Evolutionary conservation across 306 rosid species (phyloP).

Genomic region (Inga leiocalycina): DNA sequence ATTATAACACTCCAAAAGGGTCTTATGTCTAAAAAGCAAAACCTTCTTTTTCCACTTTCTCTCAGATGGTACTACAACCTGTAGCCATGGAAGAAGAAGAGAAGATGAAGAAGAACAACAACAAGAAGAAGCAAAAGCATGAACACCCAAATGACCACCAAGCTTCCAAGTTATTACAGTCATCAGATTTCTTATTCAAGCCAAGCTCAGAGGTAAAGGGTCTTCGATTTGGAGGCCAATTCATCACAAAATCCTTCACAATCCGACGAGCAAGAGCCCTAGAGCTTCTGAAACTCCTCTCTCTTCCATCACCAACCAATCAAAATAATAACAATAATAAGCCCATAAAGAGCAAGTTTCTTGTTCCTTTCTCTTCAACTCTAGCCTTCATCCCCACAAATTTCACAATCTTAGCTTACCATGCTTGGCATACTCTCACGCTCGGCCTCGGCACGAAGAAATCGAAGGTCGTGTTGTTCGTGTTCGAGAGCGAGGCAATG

Average conservation of each 20-base stretch:
- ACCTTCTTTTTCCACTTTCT: not conserved
- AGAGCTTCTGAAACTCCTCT: constrained; percentile 75
- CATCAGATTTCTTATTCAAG: constrained; percentile 87
- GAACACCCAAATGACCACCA: constrained; percentile 39
- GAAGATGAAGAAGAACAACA: constrained; percentile 71
- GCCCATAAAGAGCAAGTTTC: constrained; percentile 28
- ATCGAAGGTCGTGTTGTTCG: constrained; percentile 76
- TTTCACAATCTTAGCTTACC: constrained; percentile 94
- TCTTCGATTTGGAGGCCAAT: constrained; percentile 90
- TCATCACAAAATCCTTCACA: constrained; percentile 90
- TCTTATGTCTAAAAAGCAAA: not conserved
- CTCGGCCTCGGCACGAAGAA: constrained; percentile 94
- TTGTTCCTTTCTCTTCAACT: constrained; percentile 74
- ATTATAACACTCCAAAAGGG: not conserved
- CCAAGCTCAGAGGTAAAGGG: constrained; percentile 87
- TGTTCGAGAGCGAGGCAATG: constrained; percentile 77
- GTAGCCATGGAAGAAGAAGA: constrained; percentile 63
- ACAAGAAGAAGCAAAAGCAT: constrained; percentile 81
- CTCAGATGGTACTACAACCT: not conserved
- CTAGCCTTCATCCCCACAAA: constrained; percentile 82
- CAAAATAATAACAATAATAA: constrained; percentile 17
- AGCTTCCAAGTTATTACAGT: constrained; percentile 44
- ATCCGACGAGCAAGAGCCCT: constrained; percentile 74
- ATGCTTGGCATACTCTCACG: constrained; percentile 97
- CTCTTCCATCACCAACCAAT: constrained; percentile 60